These are phyloP conservation scores for Collybiopsis luxurians DNA, from an alignment of 768 basidiomycete genomes.

Conservation along the genomic window DNA sequence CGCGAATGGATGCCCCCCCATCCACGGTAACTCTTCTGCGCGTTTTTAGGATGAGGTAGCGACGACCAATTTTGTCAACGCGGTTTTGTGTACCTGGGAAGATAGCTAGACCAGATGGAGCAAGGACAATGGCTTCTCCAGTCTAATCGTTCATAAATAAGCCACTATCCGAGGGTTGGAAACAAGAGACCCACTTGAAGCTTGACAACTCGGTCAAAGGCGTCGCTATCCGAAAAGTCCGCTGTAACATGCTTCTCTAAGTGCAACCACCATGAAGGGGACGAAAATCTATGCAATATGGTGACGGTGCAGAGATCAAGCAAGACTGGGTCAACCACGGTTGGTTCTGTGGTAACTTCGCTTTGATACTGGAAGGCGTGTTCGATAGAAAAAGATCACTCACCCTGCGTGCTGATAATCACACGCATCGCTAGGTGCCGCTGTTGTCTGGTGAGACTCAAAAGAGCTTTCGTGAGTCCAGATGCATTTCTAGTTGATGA, in stretches of 20 bases:
- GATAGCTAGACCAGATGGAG: conserved; percentile 57
- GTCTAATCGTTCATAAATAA: conserved; percentile 51
- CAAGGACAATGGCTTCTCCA: conserved; percentile 67
- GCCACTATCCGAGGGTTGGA: background rate
- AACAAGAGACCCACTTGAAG: conserved; percentile 44
- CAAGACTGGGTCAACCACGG: conserved; percentile 64
- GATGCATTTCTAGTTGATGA: conserved; percentile 40
- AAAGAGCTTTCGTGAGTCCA: conserved; percentile 56
- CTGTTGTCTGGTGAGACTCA: conserved; percentile 64
- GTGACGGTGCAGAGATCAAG: conserved; percentile 64
- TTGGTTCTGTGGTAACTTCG: conserved; percentile 45
- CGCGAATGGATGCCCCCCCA: conserved; percentile 60
- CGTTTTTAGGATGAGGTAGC: conserved; percentile 60
- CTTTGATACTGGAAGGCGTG: background rate
- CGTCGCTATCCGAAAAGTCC: conserved; percentile 54
- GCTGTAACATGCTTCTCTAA: conserved; percentile 65
- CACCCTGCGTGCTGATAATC: conserved; percentile 74
- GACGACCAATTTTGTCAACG: conserved; percentile 51
- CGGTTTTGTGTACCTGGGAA: conserved; percentile 23
- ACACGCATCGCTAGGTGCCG: conserved; percentile 72
- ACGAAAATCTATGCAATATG: conserved; percentile 74
- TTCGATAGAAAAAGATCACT: background rate
- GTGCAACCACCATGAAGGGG: conserved; percentile 75
- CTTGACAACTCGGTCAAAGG: conserved; percentile 63
- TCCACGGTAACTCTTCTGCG: conserved; percentile 59